These are phyloP conservation scores for Alternaria hordeiaustralica DNA, from an alignment of 2,329 filamentous ascomycete species.

Conservation along the genomic window DNA sequence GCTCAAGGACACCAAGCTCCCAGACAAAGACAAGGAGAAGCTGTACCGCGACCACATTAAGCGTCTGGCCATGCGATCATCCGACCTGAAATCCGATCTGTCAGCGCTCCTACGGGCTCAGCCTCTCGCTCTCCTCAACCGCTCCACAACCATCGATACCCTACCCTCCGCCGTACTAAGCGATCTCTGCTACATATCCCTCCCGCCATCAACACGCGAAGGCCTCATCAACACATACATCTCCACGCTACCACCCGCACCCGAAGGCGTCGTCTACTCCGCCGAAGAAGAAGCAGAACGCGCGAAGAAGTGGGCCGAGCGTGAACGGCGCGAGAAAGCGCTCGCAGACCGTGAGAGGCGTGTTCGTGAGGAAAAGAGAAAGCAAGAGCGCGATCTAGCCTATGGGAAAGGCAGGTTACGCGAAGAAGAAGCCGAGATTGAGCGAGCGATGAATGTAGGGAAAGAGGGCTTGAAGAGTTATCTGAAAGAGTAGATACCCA, in stretches of 20 bases:
- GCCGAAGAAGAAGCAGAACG: conserved; percentile 61
- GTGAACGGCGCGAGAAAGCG: conserved; percentile 66
- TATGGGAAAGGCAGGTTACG: conserved; percentile 66
- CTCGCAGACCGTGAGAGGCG: conserved; percentile 68
- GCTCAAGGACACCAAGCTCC: conserved; percentile 72
- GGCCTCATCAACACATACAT: conserved; percentile 71
- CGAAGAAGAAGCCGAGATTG: conserved; percentile 72
- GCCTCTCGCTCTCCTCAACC: conserved; percentile 66
- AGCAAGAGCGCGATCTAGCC: conserved; percentile 65
- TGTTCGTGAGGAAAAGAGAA: conserved; percentile 69
- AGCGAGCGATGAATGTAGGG: conserved; percentile 71
- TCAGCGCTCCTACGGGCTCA: conserved; percentile 68
- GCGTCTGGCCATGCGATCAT: conserved; percentile 68
- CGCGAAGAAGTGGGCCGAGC: conserved; percentile 45
- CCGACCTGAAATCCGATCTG: conserved; percentile 73
- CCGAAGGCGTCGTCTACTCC: conserved; percentile 52
- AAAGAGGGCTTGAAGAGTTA: conserved; percentile 71
- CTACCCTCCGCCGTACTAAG: conserved; percentile 68
- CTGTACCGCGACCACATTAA: conserved; percentile 76
- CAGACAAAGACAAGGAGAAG: conserved; percentile 76
- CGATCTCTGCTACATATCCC: conserved; percentile 73
- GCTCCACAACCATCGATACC: conserved; percentile 60
- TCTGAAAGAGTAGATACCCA: conserved; percentile 46
- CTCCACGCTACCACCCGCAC: conserved; percentile 66
- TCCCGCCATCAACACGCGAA: conserved; percentile 68